phyloP scores from a whole-genome alignment of 768 basidiomycete species.

The Tulasnella sp. region DNA sequence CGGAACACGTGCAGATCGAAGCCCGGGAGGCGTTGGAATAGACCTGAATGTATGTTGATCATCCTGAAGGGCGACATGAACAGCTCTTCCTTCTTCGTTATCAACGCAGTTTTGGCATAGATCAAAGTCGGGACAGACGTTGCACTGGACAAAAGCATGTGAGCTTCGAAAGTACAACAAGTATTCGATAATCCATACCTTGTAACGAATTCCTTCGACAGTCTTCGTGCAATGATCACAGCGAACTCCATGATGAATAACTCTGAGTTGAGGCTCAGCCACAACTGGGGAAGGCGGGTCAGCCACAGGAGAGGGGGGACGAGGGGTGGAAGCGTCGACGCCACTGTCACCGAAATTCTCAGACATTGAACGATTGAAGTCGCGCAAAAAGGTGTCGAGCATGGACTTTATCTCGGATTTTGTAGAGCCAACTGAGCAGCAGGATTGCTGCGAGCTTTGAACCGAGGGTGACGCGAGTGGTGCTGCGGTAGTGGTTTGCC shows the following conservation, averaged over 20 bases:
- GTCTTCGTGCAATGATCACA: constrained; percentile 23
- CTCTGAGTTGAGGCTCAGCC: background rate
- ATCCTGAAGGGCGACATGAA: constrained; percentile 2
- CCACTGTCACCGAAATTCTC: constrained; percentile 27
- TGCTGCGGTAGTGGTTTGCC: background rate
- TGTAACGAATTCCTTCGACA: constrained; percentile 24
- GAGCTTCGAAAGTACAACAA: constrained; percentile 9
- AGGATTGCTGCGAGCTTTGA: constrained; percentile 19
- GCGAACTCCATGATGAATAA: constrained; percentile 18
- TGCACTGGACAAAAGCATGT: constrained; percentile 3
- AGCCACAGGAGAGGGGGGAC: background rate
- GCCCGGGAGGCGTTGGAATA: background rate
- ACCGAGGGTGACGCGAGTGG: background rate
- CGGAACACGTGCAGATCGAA: constrained; percentile 1
- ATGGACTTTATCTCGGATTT: constrained; percentile 39
- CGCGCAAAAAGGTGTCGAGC: constrained; percentile 39
- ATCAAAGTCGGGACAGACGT: constrained; percentile 16
- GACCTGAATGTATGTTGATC: constrained; percentile 11
- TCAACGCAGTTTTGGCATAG: constrained; percentile 17
- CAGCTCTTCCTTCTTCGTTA: constrained; percentile 8
- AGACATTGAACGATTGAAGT: constrained; percentile 37
- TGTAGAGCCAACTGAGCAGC: constrained; percentile 36
- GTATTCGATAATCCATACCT: constrained; percentile 22
- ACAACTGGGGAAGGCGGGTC: constrained; percentile 1
- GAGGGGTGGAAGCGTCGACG: background rate